These are phyloP conservation scores for Suhomyces sp. DNA, from an alignment of 805 yeast genomes.

Conservation along the genomic window DNA sequence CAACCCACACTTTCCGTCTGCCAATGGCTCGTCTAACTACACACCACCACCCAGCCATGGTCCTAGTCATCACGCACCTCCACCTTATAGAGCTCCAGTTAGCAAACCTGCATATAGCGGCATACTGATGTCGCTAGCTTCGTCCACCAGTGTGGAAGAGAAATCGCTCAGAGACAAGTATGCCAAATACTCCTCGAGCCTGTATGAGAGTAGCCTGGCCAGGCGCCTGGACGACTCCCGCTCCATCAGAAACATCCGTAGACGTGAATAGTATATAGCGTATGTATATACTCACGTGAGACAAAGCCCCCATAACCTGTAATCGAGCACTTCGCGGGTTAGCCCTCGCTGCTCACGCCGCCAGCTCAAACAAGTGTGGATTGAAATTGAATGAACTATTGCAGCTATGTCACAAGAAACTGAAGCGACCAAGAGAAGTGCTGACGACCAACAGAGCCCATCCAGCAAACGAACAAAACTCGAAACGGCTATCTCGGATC, in stretches of 20 bases:
- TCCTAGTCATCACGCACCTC: not conserved
- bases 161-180: slow-evolving; percentile 22
- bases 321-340: not conserved
- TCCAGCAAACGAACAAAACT: slow-evolving; percentile 4
- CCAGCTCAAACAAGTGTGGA: not conserved
- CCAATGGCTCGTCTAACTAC: not conserved
- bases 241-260: slow-evolving; percentile 2
- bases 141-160: slow-evolving; percentile 2
- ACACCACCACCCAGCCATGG: not conserved
- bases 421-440: slow-evolving; percentile 12
- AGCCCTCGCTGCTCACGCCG: not conserved
- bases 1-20: not conserved
- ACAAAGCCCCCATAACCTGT: not conserved
- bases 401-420: not conserved
- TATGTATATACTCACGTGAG: not conserved
- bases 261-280: not conserved
- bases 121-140: not conserved
- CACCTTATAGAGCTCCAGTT: not conserved
- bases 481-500: not conserved
- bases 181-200: slow-evolving; percentile 17
- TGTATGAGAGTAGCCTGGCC: not conserved
- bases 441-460: slow-evolving; percentile 17
- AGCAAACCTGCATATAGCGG: not conserved
- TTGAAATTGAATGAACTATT: not conserved
- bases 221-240: slow-evolving; percentile 1